Evolutionary conservation across 257 asterid species (phyloP), one percentile per base, ranked within the genome.

Genomic region (Ophiorrhiza pumila): DNA sequence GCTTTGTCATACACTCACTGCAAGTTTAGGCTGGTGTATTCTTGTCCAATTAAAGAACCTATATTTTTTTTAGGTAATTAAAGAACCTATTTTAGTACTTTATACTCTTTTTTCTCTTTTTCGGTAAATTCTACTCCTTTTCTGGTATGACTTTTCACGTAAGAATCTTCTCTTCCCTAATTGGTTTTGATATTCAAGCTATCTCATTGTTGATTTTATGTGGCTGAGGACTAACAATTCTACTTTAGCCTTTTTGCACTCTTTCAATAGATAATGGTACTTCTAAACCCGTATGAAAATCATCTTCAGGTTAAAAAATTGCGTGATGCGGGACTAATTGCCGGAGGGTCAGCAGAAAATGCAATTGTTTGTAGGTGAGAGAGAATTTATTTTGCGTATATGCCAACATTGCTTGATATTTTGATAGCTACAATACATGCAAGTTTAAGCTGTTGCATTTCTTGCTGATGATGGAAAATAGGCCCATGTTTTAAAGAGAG

Each of bases 331-430:
- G 97, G 97, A 79, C 87, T 94, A 57, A 89, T 90, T 57, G 83
- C 78, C 73, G 99, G 99, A 71, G 99, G 99, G 68, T 87, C 96
- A 4, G 50, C 79, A 46, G 91, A 87, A 76, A 88, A 91, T 10
- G 98, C 97, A 63, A 85, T 91, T 65, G 71, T 92, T 71, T 94
- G 97, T 78, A 94, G 97, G 98, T 90, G 68, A 78, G 86, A 58
- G 55, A 74, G 61, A 74, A 76, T 55, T 43, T n/a, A 58, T 55
- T 58, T 35, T 43, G 11, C 13, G 3, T 20, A 31, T 71, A 10
- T 55, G 35, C 61, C 12, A 23, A 46, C 13, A 53, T 4, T 62
- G 50, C 43, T 43, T 47, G 46, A 34, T 32, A 62, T 22, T 29
- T 58, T 46, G 52, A 25, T 60, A 53, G 39, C 62, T 49, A 25